A percentile compares a stretch with the other conserved stretches of the same genome.
Conservation (phyloP, 768 basidiomycete genomes). For the Tulasnella sp. region DNA sequence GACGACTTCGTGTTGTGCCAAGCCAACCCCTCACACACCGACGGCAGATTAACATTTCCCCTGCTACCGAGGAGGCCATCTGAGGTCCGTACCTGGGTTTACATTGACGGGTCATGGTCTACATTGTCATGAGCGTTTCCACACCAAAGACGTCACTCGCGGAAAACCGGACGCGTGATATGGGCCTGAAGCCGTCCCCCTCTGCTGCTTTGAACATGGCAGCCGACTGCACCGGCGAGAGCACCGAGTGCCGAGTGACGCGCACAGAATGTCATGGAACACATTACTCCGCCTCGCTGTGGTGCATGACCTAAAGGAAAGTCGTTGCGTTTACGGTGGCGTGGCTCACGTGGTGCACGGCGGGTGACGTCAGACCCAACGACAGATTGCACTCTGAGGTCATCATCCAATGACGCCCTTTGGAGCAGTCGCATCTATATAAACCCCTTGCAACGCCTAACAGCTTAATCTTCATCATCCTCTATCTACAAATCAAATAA, state of each 20-base stretch:
- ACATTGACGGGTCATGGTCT: too few species aligned
- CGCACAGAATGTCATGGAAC: not conserved
- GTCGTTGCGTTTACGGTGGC: not conserved
- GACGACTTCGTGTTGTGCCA: not conserved
- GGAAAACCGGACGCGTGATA: too few species aligned
- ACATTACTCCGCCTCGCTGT: not conserved
- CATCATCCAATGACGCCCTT: constrained; percentile 7
- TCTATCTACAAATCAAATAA: not conserved
- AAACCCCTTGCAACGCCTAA: not conserved
- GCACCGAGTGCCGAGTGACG: not conserved
- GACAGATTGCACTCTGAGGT: not conserved
- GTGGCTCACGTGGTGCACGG: not conserved
- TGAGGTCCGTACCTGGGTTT: too few species aligned
- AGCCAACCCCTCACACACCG: not conserved
- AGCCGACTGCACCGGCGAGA: too few species aligned
- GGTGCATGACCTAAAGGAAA: not conserved
- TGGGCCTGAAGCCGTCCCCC: too few species aligned
- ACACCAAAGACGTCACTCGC: too few species aligned
- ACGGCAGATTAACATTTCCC: not conserved
- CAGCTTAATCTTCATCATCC: not conserved
- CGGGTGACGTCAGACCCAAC: not conserved
- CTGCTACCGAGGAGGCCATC: too few species aligned
- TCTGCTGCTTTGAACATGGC: too few species aligned
- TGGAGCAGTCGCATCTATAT: constrained; percentile 1
- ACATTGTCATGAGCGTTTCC: too few species aligned